These are phyloP conservation scores for Phlebiopsis gigantea DNA, from an alignment of 768 basidiomycete species.

Conservation along the genomic window DNA sequence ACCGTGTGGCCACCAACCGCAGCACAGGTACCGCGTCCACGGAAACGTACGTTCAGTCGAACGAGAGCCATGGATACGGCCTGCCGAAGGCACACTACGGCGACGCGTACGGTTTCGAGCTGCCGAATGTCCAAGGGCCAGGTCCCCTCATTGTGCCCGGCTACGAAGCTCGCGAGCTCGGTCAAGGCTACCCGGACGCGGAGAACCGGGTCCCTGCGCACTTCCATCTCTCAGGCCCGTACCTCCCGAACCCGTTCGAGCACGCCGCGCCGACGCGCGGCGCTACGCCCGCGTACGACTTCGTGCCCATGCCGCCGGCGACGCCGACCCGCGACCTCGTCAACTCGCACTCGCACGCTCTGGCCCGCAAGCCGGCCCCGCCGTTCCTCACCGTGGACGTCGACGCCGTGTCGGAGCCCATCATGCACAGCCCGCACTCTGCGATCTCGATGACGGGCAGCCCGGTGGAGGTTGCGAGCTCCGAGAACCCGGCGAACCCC, in stretches of 20 bases:
- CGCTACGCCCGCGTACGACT: constrained; percentile 6
- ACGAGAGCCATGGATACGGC: neutral
- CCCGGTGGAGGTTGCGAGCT: constrained; percentile 13
- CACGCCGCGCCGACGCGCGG: neutral
- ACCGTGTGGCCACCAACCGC: neutral
- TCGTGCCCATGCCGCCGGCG: neutral
- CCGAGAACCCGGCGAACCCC: constrained; percentile 13
- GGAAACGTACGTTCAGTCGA: neutral
- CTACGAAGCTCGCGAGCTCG: neutral
- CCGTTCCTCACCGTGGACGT: constrained; percentile 14
- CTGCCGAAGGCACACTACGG: neutral
- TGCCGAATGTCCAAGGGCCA: neutral
- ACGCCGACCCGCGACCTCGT: neutral
- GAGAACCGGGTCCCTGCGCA: neutral
- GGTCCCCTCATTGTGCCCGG: neutral
- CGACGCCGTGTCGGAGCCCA: constrained; percentile 4
- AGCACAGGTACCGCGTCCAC: neutral
- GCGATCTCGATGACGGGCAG: constrained; percentile 10
- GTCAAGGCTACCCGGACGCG: neutral
- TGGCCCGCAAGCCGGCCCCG: constrained; percentile 18
- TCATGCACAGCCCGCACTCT: constrained; percentile 10
- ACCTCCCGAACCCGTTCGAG: constrained; percentile 11
- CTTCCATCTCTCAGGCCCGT: constrained; percentile 1
- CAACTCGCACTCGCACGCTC: neutral
- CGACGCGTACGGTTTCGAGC: neutral